A percentile compares a stretch with the other conserved stretches of the same genome.
phyloP scores from a whole-genome alignment of 2,329 filamentous ascomycete species.

The Hypoxylon sp. region DNA sequence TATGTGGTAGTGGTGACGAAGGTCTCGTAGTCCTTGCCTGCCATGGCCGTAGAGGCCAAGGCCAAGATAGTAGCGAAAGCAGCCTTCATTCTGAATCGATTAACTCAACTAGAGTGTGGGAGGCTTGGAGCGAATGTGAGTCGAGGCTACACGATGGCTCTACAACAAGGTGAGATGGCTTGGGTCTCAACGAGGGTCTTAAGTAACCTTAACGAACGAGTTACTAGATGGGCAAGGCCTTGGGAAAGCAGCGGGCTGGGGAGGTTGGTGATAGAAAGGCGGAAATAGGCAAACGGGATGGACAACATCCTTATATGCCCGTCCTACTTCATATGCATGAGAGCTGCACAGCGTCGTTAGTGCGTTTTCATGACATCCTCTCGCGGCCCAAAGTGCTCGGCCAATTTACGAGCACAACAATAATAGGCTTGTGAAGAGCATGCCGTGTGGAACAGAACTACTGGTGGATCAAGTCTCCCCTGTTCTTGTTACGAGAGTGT shows the following conservation, averaged over 20 bases:
- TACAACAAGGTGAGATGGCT: slow-evolving; percentile 23
- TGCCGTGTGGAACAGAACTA: slow-evolving; percentile 24
- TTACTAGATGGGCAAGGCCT: slow-evolving; percentile 40
- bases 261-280: slow-evolving; percentile 33
- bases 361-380: slow-evolving; percentile 39
- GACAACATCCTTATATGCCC: slow-evolving; percentile 42
- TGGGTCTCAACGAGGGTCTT: slow-evolving; percentile 40
- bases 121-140: slow-evolving; percentile 26
- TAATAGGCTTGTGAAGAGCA: slow-evolving; percentile 18
- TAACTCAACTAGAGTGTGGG: slow-evolving; percentile 17
- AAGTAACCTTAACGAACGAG: slow-evolving; percentile 52
- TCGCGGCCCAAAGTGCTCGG: slow-evolving; percentile 22
- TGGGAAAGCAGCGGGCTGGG: slow-evolving; percentile 33
- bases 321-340: slow-evolving; percentile 34
- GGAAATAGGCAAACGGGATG: slow-evolving; percentile 35
- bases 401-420: slow-evolving; percentile 29
- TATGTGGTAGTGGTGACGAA: slow-evolving; percentile 51
- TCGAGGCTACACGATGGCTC: slow-evolving; percentile 22
- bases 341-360: slow-evolving; percentile 35
- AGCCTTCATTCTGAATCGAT: slow-evolving; percentile 47
- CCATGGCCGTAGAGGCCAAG: slow-evolving; percentile 46
- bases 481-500: slow-evolving; percentile 15
- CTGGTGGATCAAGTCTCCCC: slow-evolving; percentile 21
- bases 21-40: slow-evolving; percentile 31
- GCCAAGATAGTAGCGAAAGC: slow-evolving; percentile 43